phyloP scores from a whole-genome alignment of 164 flowering plant species.

The Sextonia rubra region DNA sequence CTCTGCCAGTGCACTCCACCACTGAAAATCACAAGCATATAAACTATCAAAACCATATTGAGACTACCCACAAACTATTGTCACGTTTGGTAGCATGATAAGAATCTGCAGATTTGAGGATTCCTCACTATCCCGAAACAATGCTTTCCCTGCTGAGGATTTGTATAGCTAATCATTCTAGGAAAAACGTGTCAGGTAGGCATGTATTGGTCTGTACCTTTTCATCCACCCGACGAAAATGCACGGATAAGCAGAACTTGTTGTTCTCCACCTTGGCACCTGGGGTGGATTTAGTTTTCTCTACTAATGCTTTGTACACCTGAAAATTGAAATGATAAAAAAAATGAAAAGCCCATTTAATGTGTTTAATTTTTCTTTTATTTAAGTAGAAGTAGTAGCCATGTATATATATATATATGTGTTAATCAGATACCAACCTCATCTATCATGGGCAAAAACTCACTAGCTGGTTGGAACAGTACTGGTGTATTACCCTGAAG shows the following conservation, averaged over 20 bases:
- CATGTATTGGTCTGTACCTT: conserved; percentile 38
- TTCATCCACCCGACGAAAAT: conserved; percentile 87
- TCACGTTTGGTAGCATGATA: too few relatives aligned
- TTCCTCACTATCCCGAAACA: too few relatives aligned
- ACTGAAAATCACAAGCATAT: conserved; percentile 30
- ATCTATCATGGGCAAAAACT: conserved; percentile 21
- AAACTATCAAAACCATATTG: not conserved
- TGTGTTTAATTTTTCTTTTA: not conserved
- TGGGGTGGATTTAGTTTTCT: conserved; percentile 61
- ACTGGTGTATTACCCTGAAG: conserved; percentile 11
- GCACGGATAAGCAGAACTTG: conserved; percentile 89
- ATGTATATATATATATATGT: not conserved
- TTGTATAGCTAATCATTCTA: too few relatives aligned
- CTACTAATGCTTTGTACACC: conserved; percentile 61
- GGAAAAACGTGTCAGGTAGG: too few relatives aligned
- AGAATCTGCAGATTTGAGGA: too few relatives aligned
- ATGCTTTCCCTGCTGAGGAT: too few relatives aligned
- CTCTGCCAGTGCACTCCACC: conserved; percentile 70
- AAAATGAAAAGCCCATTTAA: not conserved
- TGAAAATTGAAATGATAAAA: conserved; percentile 14
- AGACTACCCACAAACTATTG: not conserved
- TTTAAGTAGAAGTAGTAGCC: not conserved
- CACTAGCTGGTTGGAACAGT: conserved; percentile 19
- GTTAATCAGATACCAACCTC: conserved; percentile 8
- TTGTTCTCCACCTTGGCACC: conserved; percentile 91